Conservation (phyloP, 192 early-diverging fungal species). For the Diversispora epigaea region DNA sequence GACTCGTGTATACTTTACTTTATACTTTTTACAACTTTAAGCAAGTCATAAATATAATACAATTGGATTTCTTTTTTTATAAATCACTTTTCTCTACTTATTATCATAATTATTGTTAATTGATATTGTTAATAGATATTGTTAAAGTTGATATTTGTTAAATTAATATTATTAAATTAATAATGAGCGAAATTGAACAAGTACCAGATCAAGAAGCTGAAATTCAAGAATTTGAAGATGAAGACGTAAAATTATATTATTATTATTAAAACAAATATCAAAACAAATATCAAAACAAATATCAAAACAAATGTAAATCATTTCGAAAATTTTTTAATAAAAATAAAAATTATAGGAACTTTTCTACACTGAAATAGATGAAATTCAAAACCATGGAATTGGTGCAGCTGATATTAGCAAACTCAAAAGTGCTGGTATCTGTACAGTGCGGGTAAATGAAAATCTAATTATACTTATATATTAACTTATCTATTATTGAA, state of each 20-base stretch:
- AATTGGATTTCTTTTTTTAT: no score
- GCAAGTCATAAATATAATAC: no score
- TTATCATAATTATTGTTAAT: no score
- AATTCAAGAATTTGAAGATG: conserved; percentile 14
- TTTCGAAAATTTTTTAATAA: background rate
- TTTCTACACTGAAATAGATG: conserved; percentile 50
- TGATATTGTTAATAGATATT: no score
- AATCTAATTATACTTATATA: background rate
- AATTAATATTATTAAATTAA: background rate
- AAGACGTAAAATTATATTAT: background rate
- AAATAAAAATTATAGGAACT: conserved; percentile 31
- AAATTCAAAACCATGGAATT: conserved; percentile 68
- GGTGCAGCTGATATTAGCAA: conserved; percentile 77
- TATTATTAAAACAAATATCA: background rate
- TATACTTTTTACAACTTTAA: no score
- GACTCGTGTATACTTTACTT: no score
- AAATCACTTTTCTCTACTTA: no score
- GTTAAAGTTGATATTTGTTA: no score
- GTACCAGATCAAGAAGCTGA: conserved; percentile 30
- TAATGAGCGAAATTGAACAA: conserved; percentile 31
- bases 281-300: background rate
- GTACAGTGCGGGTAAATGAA: conserved; percentile 63
- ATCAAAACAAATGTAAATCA: background rate
- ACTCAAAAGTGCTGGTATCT: conserved; percentile 72
- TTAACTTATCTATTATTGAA: background rate